Evolutionary conservation across 2,329 filamentous ascomycete genomes (phyloP).

Genomic region (Ascochyta koolunga): DNA sequence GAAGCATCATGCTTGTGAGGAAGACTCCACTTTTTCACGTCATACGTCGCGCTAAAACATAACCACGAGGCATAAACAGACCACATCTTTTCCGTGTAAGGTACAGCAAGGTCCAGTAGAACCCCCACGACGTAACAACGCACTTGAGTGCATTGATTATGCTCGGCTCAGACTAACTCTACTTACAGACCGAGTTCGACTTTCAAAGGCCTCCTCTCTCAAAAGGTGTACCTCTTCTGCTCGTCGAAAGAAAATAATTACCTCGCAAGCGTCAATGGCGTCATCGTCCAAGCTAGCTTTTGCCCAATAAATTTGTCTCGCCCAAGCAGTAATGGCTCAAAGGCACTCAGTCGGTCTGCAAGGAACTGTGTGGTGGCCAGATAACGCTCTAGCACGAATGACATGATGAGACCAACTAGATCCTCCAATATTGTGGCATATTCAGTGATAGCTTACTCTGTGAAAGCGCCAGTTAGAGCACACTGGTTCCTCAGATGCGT

Average conservation of each 20-base stretch:
- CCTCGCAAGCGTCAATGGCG: constrained; percentile 48
- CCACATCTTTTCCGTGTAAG: too few relatives aligned
- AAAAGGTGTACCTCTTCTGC: too few relatives aligned
- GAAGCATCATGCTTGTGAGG: too few relatives aligned
- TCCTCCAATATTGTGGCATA: constrained; percentile 30
- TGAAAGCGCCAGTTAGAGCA: constrained; percentile 35
- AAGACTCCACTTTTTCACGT: too few relatives aligned
- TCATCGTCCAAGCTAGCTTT: constrained; percentile 39
- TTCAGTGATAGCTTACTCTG: constrained; percentile 31
- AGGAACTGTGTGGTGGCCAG: constrained; percentile 9
- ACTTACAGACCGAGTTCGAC: too few relatives aligned
- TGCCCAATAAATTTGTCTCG: constrained; percentile 35
- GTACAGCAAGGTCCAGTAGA: too few relatives aligned
- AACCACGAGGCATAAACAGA: too few relatives aligned
- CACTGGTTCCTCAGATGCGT: constrained; percentile 28
- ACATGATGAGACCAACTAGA: constrained; percentile 27
- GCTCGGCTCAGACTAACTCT: too few relatives aligned
- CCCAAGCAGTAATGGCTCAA: constrained; percentile 34
- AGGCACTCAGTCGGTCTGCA: constrained; percentile 22
- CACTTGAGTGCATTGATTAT: too few relatives aligned
- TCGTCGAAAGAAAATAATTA: constrained; percentile 50
- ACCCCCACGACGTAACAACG: too few relatives aligned
- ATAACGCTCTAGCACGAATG: constrained; percentile 45
- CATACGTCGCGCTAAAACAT: too few relatives aligned
- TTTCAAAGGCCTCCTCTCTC: too few relatives aligned